phyloP scores from a whole-genome alignment of 345 rosid species.

The Cardamine chenopodiifolia region DNA sequence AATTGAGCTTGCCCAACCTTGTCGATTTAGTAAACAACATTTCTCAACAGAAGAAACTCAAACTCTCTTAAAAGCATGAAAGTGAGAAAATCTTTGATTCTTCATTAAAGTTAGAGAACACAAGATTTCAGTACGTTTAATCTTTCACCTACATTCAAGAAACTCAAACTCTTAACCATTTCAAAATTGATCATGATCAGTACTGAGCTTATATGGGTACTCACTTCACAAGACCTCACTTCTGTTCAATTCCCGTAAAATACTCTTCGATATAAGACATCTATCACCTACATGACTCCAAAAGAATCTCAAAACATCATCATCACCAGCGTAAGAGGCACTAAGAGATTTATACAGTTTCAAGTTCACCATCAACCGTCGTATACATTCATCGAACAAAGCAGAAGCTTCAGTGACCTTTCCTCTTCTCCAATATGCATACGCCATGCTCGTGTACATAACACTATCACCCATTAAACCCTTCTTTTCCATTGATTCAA shows the following conservation, averaged over 20 bases:
- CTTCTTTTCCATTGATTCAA: constrained; percentile 64
- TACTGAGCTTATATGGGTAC: constrained; percentile 10
- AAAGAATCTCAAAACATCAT: constrained; percentile 55
- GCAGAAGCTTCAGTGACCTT: constrained; percentile 55
- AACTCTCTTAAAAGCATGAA: neutral
- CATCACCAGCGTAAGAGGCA: constrained; percentile 67
- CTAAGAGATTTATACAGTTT: constrained; percentile 61
- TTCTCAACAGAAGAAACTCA: neutral
- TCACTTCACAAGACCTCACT: constrained; percentile 25
- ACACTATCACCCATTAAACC: constrained; percentile 74
- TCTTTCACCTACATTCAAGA: no score
- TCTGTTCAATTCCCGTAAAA: constrained; percentile 54
- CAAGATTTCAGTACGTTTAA: no score
- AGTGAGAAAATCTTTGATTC: neutral
- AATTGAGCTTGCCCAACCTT: no score
- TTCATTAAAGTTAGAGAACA: neutral
- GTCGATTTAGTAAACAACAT: neutral
- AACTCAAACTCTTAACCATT: neutral
- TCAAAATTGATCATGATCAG: constrained; percentile 19
- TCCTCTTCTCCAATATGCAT: constrained; percentile 78
- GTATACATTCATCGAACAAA: constrained; percentile 73
- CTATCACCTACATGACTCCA: constrained; percentile 74
- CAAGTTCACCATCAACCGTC: constrained; percentile 70
- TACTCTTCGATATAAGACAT: constrained; percentile 65
- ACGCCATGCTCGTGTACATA: constrained; percentile 66